Evolutionary conservation across 805 yeast genomes (phyloP).

Genomic region (Crinitomyces ghanaensis): DNA sequence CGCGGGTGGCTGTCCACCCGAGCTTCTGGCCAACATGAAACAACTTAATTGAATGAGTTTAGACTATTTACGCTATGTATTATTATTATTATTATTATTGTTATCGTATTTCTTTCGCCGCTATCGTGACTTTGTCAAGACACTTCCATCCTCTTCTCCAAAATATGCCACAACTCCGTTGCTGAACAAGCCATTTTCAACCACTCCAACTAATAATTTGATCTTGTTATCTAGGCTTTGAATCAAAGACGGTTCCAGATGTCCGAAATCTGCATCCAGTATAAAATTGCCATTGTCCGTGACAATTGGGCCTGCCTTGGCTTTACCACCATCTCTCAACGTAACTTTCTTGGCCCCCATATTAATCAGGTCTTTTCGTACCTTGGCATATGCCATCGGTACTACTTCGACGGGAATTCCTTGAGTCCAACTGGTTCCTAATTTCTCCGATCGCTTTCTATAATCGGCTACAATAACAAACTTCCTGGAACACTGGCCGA

Average conservation of each 20-base stretch:
- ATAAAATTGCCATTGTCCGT: constrained; percentile 93
- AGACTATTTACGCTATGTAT: no score
- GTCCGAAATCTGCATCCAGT: constrained; percentile 88
- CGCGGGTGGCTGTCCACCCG: no score
- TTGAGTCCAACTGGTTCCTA: constrained; percentile 75
- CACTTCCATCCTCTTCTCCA: constrained; percentile 73
- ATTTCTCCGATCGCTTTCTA: constrained; percentile 61
- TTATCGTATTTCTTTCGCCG: no score
- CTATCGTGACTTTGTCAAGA: no score
- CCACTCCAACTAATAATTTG: constrained; percentile 79
- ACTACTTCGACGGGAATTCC: constrained; percentile 96
- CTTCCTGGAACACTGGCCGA: constrained; percentile 64
- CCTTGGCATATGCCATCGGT: constrained; percentile 75
- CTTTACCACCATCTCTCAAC: constrained; percentile 76
- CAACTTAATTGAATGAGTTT: no score
- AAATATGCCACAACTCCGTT: constrained; percentile 72
- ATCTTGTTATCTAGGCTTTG: constrained; percentile 48
- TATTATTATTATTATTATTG: no score
- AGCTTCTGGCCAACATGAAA: no score
- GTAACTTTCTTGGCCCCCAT: constrained; percentile 55
- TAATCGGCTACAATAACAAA: constrained; percentile 88
- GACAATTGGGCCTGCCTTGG: constrained; percentile 94
- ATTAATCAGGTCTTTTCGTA: constrained; percentile 45
- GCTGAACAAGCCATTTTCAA: constrained; percentile 85
- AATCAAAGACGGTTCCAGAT: constrained; percentile 38